These are phyloP conservation scores for Trichophaea hybrida DNA, from an alignment of 2,329 filamentous ascomycete genomes.

Conservation along the genomic window DNA sequence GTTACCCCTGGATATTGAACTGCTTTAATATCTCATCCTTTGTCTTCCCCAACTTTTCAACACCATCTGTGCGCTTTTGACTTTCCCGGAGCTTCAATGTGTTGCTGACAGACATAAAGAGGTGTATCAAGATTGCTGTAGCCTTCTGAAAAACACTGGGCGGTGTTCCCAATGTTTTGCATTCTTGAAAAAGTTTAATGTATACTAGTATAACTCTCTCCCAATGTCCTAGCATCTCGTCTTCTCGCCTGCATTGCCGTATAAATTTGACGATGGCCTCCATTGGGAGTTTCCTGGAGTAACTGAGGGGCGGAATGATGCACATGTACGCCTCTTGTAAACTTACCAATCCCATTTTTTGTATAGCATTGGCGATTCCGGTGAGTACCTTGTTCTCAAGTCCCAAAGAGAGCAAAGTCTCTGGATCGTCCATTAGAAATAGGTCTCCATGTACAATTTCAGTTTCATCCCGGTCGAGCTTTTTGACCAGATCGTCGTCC, in stretches of 20 bases:
- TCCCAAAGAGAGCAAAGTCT: constrained; percentile 19
- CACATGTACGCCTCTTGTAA: constrained; percentile 3
- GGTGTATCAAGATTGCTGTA: constrained; percentile 21
- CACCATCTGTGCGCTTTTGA: neutral
- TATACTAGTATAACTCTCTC: neutral
- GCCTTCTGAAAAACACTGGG: constrained; percentile 1
- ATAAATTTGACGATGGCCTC: neutral
- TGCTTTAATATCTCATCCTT: neutral
- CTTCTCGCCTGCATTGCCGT: neutral
- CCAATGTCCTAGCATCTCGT: neutral
- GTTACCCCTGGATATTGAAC: too few relatives aligned
- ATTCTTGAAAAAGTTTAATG: neutral
- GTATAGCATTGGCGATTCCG: neutral
- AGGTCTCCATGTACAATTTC: neutral
- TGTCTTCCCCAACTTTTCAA: neutral
- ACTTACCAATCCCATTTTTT: constrained; percentile 2
- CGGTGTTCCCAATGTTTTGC: neutral
- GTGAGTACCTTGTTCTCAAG: constrained; percentile 12
- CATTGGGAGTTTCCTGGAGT: neutral
- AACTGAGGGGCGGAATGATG: constrained; percentile 6
- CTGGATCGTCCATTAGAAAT: neutral
- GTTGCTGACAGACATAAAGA: constrained; percentile 11
- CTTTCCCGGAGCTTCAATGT: constrained; percentile 1
- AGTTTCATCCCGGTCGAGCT: neutral
- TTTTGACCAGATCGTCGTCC: neutral